These are phyloP conservation scores for Penicillium psychrosexuale DNA, from an alignment of 2,329 filamentous ascomycete species.

Conservation along the genomic window DNA sequence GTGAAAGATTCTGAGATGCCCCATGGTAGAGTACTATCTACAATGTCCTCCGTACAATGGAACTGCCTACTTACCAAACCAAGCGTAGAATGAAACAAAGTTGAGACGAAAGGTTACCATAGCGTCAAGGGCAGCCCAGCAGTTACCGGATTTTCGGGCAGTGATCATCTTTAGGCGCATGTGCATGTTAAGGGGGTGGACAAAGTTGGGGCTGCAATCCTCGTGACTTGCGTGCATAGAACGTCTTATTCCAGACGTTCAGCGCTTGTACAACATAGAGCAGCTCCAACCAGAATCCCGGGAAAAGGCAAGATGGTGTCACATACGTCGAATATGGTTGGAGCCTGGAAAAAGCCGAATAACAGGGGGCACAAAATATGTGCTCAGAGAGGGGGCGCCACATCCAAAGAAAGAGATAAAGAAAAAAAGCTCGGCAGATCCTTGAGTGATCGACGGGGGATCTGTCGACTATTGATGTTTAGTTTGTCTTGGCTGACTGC, in stretches of 20 bases:
- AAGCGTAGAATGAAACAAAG: background rate
- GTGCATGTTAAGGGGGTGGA: constrained; percentile 3
- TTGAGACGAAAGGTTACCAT: background rate
- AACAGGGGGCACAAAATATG: background rate
- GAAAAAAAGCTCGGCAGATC: constrained; percentile 29
- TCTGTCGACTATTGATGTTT: constrained; percentile 41
- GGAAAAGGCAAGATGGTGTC: constrained; percentile 10
- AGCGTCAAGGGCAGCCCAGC: background rate
- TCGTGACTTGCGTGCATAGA: constrained; percentile 25
- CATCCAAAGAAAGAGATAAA: constrained; percentile 11
- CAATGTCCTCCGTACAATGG: background rate
- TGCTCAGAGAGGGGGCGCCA: constrained; percentile 1
- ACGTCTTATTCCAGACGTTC: constrained; percentile 20
- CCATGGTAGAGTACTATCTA: background rate
- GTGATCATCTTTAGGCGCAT: background rate
- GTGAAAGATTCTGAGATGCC: background rate
- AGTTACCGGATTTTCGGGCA: background rate
- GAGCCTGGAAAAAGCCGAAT: background rate
- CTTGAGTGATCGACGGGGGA: constrained; percentile 37
- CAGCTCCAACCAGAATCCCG: constrained; percentile 11
- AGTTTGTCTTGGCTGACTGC: constrained; percentile 33
- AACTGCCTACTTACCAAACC: background rate
- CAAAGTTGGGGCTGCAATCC: constrained; percentile 5
- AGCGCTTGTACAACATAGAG: constrained; percentile 17
- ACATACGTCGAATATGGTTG: constrained; percentile 9